Conservation (phyloP, 2,329 filamentous ascomycete species). For the Pezicula neosporulosa region DNA sequence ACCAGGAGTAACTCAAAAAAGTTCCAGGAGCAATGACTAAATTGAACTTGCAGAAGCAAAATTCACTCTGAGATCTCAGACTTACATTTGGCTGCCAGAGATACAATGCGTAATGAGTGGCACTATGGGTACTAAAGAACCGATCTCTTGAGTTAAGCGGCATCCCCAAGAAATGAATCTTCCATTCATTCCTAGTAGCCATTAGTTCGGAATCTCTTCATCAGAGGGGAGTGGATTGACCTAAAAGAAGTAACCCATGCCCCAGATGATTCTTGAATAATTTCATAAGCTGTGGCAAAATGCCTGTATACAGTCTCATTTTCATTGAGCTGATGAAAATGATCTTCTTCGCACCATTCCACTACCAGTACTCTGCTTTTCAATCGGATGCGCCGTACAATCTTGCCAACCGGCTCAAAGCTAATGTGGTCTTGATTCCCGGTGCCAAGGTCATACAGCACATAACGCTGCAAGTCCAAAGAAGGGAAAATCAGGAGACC, state of each 20-base stretch:
- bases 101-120: slow-evolving; percentile 58
- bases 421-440: slow-evolving; percentile 42
- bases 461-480: slow-evolving; percentile 28
- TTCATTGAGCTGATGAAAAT: slow-evolving; percentile 49
- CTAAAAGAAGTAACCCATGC: slow-evolving; percentile 45
- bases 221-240: slow-evolving; percentile 23
- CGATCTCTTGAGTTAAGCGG: slow-evolving; percentile 52
- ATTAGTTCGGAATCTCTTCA: neutral
- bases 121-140: slow-evolving; percentile 59
- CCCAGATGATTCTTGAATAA: slow-evolving; percentile 25
- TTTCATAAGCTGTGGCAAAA: slow-evolving; percentile 56
- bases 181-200: slow-evolving; percentile 45
- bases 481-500: slow-evolving; percentile 53
- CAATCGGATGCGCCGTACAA: slow-evolving; percentile 52
- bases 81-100: slow-evolving; percentile 51
- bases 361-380: slow-evolving; percentile 52
- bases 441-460: slow-evolving; percentile 48
- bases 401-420: slow-evolving; percentile 45
- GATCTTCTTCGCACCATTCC: slow-evolving; percentile 57
- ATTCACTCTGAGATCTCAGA: too few relatives aligned
- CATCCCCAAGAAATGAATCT: slow-evolving; percentile 54
- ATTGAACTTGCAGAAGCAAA: too few relatives aligned
- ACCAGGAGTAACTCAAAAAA: too few relatives aligned
- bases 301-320: slow-evolving; percentile 50
- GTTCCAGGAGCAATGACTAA: too few relatives aligned